phyloP scores from a whole-genome alignment of 1,284 basidiomycete species.

The Leccinum griseonigrum region DNA sequence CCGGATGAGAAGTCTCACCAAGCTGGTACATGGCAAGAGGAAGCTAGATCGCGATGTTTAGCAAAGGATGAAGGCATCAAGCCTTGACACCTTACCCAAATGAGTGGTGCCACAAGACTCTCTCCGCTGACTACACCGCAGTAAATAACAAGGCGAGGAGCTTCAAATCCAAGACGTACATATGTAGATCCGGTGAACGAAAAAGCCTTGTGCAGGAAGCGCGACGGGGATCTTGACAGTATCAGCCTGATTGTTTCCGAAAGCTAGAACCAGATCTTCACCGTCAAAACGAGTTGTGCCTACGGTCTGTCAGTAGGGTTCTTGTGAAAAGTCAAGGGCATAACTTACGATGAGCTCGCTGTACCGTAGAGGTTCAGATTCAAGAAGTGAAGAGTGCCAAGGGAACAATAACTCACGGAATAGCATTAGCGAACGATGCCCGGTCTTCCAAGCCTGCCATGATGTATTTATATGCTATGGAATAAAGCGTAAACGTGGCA shows the following conservation, averaged over 20 bases:
- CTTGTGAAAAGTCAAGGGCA: background rate
- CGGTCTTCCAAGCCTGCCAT: constrained; percentile 4
- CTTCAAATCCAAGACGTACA: background rate
- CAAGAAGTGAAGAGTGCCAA: background rate
- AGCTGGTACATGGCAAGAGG: constrained; percentile 4
- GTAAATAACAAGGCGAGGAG: background rate
- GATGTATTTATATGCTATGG: constrained; percentile 19
- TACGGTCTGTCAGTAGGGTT: background rate
- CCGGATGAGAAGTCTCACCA: background rate
- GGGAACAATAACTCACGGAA: constrained; percentile 9
- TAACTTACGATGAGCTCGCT: constrained; percentile 22
- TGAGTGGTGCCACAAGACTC: constrained; percentile 1
- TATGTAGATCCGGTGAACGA: background rate
- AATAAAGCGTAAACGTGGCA: background rate
- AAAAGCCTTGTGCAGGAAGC: constrained; percentile 6
- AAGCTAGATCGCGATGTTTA: background rate
- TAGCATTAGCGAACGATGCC: background rate
- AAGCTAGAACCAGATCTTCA: background rate
- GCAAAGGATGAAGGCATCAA: background rate
- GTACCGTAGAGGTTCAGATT: background rate
- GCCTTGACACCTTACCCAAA: background rate
- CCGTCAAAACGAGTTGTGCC: constrained; percentile 1
- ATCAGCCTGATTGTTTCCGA: background rate
- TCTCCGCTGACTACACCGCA: background rate
- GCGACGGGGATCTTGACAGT: constrained; percentile 1